Conservation (phyloP, 106 monocot species). For the Narthecium ossifragum region DNA sequence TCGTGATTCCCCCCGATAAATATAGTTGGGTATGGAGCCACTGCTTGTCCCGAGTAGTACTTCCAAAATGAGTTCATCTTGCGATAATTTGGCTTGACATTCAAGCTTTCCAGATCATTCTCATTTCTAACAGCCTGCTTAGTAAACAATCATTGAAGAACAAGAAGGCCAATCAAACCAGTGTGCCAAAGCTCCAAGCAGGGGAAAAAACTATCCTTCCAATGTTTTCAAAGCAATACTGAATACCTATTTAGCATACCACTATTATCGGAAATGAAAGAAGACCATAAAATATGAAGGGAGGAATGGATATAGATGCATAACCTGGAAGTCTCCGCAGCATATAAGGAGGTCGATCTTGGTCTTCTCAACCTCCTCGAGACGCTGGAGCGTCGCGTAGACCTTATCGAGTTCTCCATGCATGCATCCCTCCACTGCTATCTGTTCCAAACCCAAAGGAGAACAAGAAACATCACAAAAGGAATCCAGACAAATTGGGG, state of each 20-base stretch:
- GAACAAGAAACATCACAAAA: background rate
- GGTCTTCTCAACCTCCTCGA: slow-evolving; percentile 62
- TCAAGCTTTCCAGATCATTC: slow-evolving; percentile 70
- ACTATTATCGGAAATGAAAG: too few species aligned
- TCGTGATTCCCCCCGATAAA: slow-evolving; percentile 97
- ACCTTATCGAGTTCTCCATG: slow-evolving; percentile 92
- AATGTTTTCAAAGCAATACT: background rate
- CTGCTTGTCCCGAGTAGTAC: slow-evolving; percentile 83
- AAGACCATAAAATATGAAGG: too few species aligned
- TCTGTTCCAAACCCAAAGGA: slow-evolving; percentile 27
- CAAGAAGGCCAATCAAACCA: background rate
- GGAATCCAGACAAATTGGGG: too few species aligned
- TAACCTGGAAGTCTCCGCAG: slow-evolving; percentile 95
- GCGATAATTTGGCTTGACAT: slow-evolving; percentile 71
- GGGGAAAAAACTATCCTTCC: background rate
- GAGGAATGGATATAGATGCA: too few species aligned
- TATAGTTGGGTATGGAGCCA: slow-evolving; percentile 86
- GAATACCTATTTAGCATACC: too few species aligned
- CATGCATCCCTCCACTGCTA: slow-evolving; percentile 95
- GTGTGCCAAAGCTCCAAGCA: background rate
- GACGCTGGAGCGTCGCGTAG: slow-evolving; percentile 59
- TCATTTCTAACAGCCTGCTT: slow-evolving; percentile 86
- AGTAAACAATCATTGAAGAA: background rate
- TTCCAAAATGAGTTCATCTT: slow-evolving; percentile 91
- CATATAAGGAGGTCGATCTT: slow-evolving; percentile 94